Evolutionary conservation across 1,284 basidiomycete genomes (phyloP), one percentile per base, ranked within the genome.

Genomic region (Phylloboletellus chloephorus): DNA sequence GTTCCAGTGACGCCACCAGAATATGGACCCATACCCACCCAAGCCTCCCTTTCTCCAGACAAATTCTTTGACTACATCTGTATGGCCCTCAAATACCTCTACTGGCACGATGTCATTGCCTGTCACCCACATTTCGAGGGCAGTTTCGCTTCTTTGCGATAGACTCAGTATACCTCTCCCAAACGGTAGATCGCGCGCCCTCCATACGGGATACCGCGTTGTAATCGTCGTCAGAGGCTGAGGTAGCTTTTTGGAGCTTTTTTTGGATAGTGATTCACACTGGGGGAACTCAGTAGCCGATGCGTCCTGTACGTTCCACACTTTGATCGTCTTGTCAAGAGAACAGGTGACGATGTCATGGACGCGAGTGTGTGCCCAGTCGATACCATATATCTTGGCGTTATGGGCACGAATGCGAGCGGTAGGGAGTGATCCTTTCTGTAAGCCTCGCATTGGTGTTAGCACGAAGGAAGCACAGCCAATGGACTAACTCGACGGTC

Each of bases 51-150:
- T 79, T 44, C 96, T 72, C 93, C 96, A 98, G 2, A 99, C 93
- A 57, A 96, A 99, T 65, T 99, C 95, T 56, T 97, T 97, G 25
- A 98, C 95, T 4, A 93, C 88, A 54, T 96, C 93, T 0, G 79
- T 76, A 60, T 96, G 92, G 0, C 93, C 94, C 49, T 88, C 86
- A 51, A 96, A 97, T 3, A 73, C 69, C 44, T 87, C 79, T 7
- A 92, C 78, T 1, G 85, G 81, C 7, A 58, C 43, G 29, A 67
- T 65, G 2, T 67, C 63, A 33, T 74, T 61, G 11, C 67, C 68
- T 39, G 75, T 66, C 0, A 70, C 70, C 70, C 82, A 98, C 84
- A 98, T 88, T 60, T 92, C 88, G 16, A 97, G 71, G 0, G 78
- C 75, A 7, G 84, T 87, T 50, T 87, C 86, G 2, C 91, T 88